Evolutionary conservation across 495 filamentous ascomycete species (phyloP), one percentile per base, ranked within the genome.

Genomic region (Penicillium soppii): DNA sequence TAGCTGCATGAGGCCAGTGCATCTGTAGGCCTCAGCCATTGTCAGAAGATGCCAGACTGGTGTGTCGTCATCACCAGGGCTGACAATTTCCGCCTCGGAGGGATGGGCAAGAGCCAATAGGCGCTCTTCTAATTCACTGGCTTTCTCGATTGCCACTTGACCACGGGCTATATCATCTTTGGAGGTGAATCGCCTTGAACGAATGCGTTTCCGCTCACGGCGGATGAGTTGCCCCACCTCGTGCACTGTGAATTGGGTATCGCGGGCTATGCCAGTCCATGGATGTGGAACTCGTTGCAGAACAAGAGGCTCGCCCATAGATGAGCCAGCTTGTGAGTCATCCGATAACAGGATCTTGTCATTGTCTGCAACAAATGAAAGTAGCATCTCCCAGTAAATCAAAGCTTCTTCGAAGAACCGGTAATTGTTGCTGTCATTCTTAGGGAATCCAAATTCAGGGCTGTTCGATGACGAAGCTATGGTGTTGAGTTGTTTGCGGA

Each of bases 341-440:
- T 58, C 53, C 0, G 71, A 68, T 2, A 63, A 47, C 0, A 64
- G 45, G 42, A 74, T 56, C 0, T 67, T 57, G 1, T 74, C 57
- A 32, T 74, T 71, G 42, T 82, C 78, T 19, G 76, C 68, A 9
- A 83, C 78, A 47, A 77, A 83, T 0, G 77, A 79, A 4, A 80
- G 75, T 20, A 82, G 69, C 80, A 83, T 83, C 44, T 83, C 80
- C 80, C 80, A 83, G 52, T 83, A 83, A 12, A 83, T 64, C 1
- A 83, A 65, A 30, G 78, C 74, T 57, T 83, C 79, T 54, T 81
- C 75, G 58, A 83, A 83, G 53, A 83, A 83, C 17, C 74, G 74
- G 38, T 76, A 73, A 40, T 77, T 82, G 43, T 74, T 79, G 54
- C 70, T 68, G 52, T 51, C 56, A 30, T 49, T 70, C 44, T 63